Percentiles rank a stretch among this genome's conserved stretches.
phyloP scores from a whole-genome alignment of 192 early-diverging fungal species.

The Coemansia sp. region DNA sequence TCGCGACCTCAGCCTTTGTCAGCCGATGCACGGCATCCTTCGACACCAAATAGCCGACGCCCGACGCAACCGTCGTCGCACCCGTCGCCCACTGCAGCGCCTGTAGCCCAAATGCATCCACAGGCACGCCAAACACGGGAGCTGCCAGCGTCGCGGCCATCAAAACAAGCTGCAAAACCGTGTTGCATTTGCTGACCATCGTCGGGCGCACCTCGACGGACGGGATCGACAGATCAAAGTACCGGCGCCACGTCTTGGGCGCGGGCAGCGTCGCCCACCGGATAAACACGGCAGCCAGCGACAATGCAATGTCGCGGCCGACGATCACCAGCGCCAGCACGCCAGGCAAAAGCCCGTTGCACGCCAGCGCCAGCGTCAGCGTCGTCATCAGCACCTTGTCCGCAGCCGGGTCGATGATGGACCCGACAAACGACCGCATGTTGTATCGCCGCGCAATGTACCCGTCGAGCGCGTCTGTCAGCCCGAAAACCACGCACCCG shows the following conservation, averaged over 20 bases:
- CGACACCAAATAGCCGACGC: constrained; percentile 68
- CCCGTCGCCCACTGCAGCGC: constrained; percentile 61
- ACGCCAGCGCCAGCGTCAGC: constrained; percentile 74
- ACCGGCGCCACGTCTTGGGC: constrained; percentile 81
- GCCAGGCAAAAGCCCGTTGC: constrained; percentile 68
- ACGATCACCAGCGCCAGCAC: constrained; percentile 80
- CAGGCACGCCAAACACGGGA: constrained; percentile 67
- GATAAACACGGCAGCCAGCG: constrained; percentile 75
- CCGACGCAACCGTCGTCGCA: constrained; percentile 79
- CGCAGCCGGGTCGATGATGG: constrained; percentile 88
- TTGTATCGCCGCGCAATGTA: constrained; percentile 86
- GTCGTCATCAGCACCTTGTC: constrained; percentile 94
- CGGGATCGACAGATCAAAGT: constrained; percentile 88
- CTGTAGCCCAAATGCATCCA: constrained; percentile 52
- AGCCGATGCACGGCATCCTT: constrained; percentile 73
- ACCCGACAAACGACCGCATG: constrained; percentile 82
- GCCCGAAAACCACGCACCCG: constrained; percentile 75
- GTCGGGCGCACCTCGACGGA: constrained; percentile 91
- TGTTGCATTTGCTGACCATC: constrained; percentile 87
- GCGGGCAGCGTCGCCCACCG: constrained; percentile 83
- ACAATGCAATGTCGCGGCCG: constrained; percentile 78
- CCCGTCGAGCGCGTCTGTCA: constrained; percentile 88
- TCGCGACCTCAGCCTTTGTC: constrained; percentile 48
- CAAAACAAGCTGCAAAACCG: constrained; percentile 77
- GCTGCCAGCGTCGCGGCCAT: constrained; percentile 75